These are phyloP conservation scores for Zoysia matrella DNA, from an alignment of 202 grass and related monocot species.

Conservation along the genomic window DNA sequence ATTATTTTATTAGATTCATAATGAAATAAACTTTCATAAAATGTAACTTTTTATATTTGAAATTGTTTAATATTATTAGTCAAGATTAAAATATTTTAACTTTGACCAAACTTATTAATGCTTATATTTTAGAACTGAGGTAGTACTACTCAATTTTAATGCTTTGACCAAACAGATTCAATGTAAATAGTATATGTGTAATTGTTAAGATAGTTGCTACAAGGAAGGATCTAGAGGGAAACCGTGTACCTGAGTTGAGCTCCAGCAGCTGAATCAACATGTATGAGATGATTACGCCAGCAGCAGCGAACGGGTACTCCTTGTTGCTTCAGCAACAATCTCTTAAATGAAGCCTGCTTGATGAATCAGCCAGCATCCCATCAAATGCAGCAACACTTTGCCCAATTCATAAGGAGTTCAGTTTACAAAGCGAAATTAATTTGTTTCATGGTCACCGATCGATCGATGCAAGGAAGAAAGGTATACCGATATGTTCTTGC, in stretches of 20 bases:
- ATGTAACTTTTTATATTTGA: too few species aligned
- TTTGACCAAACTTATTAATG: too few species aligned
- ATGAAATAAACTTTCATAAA: too few species aligned
- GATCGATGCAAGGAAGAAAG: background rate
- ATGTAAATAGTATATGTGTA: too few species aligned
- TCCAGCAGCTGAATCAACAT: constrained; percentile 47
- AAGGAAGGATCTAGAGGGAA: too few species aligned
- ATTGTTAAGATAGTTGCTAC: too few species aligned
- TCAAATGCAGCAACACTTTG: constrained; percentile 1
- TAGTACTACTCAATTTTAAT: too few species aligned
- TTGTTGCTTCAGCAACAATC: constrained; percentile 79
- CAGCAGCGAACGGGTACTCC: constrained; percentile 95
- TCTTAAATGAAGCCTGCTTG: constrained; percentile 79
- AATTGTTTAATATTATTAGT: too few species aligned
- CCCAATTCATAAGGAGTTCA: background rate
- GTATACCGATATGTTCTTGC: constrained; percentile 77
- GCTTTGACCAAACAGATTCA: too few species aligned
- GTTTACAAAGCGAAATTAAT: background rate
- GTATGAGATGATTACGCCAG: constrained; percentile 85
- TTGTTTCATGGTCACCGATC: background rate
- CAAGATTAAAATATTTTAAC: too few species aligned
- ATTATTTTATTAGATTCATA: too few species aligned
- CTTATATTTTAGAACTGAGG: too few species aligned
- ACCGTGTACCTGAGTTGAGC: constrained; percentile 58
- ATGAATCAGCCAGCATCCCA: constrained; percentile 23